phyloP scores from a whole-genome alignment of 305 asterid genomes.

The Euphrasia arctica region DNA sequence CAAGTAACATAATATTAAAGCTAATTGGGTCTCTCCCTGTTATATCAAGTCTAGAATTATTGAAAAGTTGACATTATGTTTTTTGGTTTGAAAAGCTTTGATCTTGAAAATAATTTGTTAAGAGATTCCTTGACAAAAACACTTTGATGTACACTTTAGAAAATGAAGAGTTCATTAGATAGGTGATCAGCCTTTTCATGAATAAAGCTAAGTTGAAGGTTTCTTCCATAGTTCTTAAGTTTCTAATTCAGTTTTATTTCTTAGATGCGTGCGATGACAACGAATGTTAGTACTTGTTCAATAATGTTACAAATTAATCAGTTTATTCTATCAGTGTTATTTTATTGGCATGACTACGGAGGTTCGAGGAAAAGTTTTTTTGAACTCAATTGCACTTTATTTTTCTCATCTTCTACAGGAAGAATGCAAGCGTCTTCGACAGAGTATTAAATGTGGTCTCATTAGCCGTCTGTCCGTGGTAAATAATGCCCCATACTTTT shows the following conservation, averaged over 20 bases:
- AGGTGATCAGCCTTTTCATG: conserved; percentile 11
- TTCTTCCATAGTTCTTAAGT: conserved; percentile 5
- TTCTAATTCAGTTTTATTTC: conserved; percentile 17
- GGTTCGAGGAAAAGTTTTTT: background rate
- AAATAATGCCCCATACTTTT: conserved; percentile 26
- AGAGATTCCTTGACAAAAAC: conserved; percentile 11
- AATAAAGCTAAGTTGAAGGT: conserved; percentile 5
- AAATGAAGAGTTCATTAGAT: conserved; percentile 11
- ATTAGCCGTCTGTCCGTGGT: conserved; percentile 94
- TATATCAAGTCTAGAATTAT: background rate
- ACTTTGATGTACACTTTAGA: conserved; percentile 15
- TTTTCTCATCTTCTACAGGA: conserved; percentile 50
- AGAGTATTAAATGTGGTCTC: conserved; percentile 96
- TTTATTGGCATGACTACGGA: conserved; percentile 9
- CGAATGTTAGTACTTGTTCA: conserved; percentile 15
- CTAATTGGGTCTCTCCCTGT: background rate
- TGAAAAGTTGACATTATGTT: conserved; percentile 8
- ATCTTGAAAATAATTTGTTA: conserved; percentile 5
- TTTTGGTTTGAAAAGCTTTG: conserved; percentile 21
- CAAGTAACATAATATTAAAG: conserved; percentile 2
- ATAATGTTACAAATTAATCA: conserved; percentile 7
- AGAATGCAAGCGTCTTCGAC: conserved; percentile 99
- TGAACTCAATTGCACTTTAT: conserved; percentile 12
- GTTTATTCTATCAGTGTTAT: conserved; percentile 8
- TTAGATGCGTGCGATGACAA: conserved; percentile 13